Evolutionary conservation across 202 grass and related monocot genomes (phyloP).

Genomic region (Digitaria exilis): DNA sequence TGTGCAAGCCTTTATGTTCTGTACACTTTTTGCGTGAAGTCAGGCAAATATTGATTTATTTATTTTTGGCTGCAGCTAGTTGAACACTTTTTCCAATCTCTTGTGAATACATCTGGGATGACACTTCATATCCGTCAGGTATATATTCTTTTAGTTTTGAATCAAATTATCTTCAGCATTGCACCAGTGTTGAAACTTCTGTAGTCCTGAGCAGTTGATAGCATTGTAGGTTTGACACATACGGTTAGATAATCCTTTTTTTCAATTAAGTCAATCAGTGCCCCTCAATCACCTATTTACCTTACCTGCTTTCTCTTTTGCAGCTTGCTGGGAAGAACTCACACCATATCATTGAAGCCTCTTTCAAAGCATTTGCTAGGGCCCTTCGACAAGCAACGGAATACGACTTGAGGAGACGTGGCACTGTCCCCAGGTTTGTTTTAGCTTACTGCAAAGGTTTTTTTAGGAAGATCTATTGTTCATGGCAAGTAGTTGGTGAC

Average conservation of each 20-base stretch:
- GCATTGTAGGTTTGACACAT: background rate
- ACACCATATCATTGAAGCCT: constrained; percentile 83
- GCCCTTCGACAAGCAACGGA: constrained; percentile 92
- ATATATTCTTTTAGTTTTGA: background rate
- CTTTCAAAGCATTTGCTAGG: constrained; percentile 96
- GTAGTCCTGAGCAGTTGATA: background rate
- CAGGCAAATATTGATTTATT: constrained; percentile 12
- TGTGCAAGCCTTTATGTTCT: background rate
- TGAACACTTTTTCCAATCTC: constrained; percentile 93
- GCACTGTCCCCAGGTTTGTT: constrained; percentile 78
- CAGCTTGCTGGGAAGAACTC: constrained; percentile 92
- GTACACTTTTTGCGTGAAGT: background rate
- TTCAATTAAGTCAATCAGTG: no score
- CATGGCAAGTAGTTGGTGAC: no score
- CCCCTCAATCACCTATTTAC: no score
- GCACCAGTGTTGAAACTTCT: background rate
- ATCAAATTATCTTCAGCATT: constrained; percentile 21
- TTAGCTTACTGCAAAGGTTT: background rate
- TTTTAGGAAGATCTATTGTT: background rate
- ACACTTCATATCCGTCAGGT: constrained; percentile 97
- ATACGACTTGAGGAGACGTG: constrained; percentile 68
- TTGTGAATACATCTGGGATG: constrained; percentile 97
- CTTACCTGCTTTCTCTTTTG: constrained; percentile 13
- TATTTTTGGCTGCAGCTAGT: constrained; percentile 66
- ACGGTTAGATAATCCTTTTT: background rate